Evolutionary conservation across 495 filamentous ascomycete genomes (phyloP).

Genomic region (Aspergillus saccharolyticus): DNA sequence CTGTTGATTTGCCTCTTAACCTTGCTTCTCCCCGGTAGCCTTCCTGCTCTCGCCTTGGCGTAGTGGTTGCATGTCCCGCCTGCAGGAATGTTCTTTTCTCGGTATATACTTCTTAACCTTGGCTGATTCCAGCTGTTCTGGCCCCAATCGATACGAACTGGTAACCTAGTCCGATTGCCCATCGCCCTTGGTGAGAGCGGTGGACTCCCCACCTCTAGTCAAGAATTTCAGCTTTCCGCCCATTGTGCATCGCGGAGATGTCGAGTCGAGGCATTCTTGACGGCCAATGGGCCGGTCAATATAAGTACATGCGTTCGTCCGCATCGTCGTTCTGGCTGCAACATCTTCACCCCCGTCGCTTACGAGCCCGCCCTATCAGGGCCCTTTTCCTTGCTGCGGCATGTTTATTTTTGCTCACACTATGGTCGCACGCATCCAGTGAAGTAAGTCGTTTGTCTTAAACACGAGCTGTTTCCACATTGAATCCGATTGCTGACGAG

Average conservation of each 20-base stretch:
- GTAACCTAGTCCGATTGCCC: not conserved
- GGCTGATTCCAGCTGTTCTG: constrained; percentile 6
- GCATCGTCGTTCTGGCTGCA: constrained; percentile 21
- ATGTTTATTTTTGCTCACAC: constrained; percentile 22
- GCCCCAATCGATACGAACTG: not conserved
- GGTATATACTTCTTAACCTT: constrained; percentile 4
- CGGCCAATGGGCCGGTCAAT: constrained; percentile 27
- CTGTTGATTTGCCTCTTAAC: constrained; percentile 6
- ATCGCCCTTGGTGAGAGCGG: constrained; percentile 10
- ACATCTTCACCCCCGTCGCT: constrained; percentile 28
- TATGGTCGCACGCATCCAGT: constrained; percentile 21
- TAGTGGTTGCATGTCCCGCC: not conserved
- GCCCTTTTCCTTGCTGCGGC: constrained; percentile 21
- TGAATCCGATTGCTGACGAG: constrained; percentile 2
- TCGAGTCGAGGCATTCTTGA: constrained; percentile 24
- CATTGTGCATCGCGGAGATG: constrained; percentile 23
- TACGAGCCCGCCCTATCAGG: constrained; percentile 29
- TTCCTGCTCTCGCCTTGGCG: not conserved
- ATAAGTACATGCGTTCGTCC: constrained; percentile 22
- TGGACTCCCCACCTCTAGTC: not conserved
- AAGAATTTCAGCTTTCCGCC: not conserved
- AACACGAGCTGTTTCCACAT: not conserved
- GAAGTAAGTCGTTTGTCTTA: constrained; percentile 8
- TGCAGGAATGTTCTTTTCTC: constrained; percentile 15
- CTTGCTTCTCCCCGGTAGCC: not conserved